These are phyloP conservation scores for Fusarium anguioides DNA, from an alignment of 2,329 filamentous ascomycete species.

Conservation along the genomic window DNA sequence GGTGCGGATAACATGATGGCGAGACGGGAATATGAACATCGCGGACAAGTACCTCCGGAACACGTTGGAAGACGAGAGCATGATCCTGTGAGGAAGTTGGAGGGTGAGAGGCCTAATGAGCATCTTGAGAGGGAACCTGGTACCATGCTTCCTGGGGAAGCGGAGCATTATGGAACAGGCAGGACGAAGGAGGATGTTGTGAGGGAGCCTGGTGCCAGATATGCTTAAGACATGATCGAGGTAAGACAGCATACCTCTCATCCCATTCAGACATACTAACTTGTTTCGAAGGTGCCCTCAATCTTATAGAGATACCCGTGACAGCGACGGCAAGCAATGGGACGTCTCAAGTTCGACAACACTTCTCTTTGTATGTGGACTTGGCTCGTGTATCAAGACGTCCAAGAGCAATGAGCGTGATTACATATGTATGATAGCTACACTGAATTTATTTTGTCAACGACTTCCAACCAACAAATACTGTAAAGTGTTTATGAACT, in stretches of 20 bases:
- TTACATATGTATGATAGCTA: too few species aligned
- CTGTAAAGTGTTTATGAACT: too few species aligned
- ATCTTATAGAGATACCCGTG: too few species aligned
- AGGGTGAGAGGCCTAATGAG: slow-evolving; percentile 9
- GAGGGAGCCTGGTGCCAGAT: background rate
- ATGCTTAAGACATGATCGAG: background rate
- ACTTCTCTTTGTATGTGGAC: too few species aligned
- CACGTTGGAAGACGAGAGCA: slow-evolving; percentile 5
- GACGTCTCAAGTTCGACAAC: too few species aligned
- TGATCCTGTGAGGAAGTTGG: background rate
- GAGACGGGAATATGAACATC: slow-evolving; percentile 32
- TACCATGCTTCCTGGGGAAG: slow-evolving; percentile 9
- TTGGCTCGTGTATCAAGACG: too few species aligned
- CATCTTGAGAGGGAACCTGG: slow-evolving; percentile 18
- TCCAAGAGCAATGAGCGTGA: too few species aligned
- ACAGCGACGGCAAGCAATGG: too few species aligned
- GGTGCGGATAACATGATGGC: slow-evolving; percentile 35
- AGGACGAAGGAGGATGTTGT: background rate
- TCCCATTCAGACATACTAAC: accelerated
- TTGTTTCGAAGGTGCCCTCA: accelerated
- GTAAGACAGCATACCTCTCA: background rate
- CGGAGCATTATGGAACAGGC: slow-evolving; percentile 14
- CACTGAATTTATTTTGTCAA: too few species aligned
- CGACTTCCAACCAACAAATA: too few species aligned
- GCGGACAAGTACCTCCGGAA: slow-evolving; percentile 14